Evolutionary conservation across 371 early-diverging fungal species (phyloP), one percentile per base, ranked within the genome.

Genomic region (Sporodiniella umbellata): DNA sequence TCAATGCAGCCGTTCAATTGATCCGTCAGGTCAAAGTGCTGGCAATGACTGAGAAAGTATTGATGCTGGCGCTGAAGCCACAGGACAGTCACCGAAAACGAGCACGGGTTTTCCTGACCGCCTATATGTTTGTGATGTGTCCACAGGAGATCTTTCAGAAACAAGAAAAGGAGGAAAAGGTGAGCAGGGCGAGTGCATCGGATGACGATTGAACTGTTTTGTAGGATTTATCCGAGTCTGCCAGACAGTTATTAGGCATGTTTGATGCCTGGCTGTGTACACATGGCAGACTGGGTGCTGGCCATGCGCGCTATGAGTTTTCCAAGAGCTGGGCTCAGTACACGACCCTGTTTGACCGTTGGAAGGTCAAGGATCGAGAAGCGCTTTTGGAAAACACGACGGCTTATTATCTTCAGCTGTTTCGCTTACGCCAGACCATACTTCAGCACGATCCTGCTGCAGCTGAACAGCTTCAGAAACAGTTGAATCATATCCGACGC

Each of bases 311-410:
- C 42, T 45, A 78, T 31, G 58, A 59, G 0, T 55, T 76, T 51
- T 73, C 69, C 10, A 53, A 68, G 39, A 63, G 70, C 4, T 90
- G 81, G 81, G 62, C 66, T 26, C 59, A 57, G 4, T 92, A 78
- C 62, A 81, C 80, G 56, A 54, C 62, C 12, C 58, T 77, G 19
- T 89, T 89, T 60, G 80, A 88, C 51, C 60, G 68, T 8, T 89
- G 89, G 89, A 92, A 92, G 61, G 56, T 70, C 24, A 62, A 67
- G 30, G 92, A 92, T 60, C 75, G 76, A 15, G 62, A 73, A 37
- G 71, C 83, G 44, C 60, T 90, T 8, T 54, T 85, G 4, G 68
- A 72, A 21, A 81, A 78, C 42, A 70, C 89, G 59, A 79, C 84
- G 30, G 62, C 66, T 2, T 88, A 92, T 61, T 89, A 76, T 48